Evolutionary conservation across 1,139 yeast species (phyloP), one percentile per base, ranked within the genome.

Genomic region (Yamadazyma spencermartinsiae): DNA sequence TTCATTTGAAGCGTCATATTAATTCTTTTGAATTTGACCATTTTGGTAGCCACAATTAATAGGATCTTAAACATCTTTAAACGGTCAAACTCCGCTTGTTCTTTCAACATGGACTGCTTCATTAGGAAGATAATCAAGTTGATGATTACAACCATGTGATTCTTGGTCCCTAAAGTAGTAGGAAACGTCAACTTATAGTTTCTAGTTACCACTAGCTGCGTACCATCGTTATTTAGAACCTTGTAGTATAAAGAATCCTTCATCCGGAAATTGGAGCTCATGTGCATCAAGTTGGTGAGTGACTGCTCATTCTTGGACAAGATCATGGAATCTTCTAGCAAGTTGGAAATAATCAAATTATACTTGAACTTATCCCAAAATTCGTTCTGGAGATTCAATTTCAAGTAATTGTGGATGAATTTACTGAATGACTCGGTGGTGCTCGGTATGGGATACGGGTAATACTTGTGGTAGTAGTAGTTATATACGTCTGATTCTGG

Each of bases 281-380:
- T 24, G 3, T 25, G 16, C 6, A 25, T 14, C 10, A 34, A 18
- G 12, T 21, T 17, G 6, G 6, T 23, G 17, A 32, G 27, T 3
- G 28, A 14, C 36, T 35, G 69, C 33, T 72, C 76, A 42, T 69
- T 70, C 43, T 72, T 71, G 13, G 76, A 69, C 17, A 71, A 51
- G 26, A 68, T 61, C 67, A 72, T 65, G 2, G 74, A 55, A 43
- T 69, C 70, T 37, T 71, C 76, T 33, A 72, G 50, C n/a, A 72
- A 52, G 40, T 65, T 65, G 2, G 75, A 68, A 4, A 66, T 54
- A 2, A 72, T 56, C 26, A 72, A 50, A 43, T 58, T 63, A 47
- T 72, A 72, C 48, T 69, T 70, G 58, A 69, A 67, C 41, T 60
- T 61, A 43, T 72, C 77, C 69, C 70, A 63, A 42, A 68, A 68